A percentile compares a stretch with the other conserved stretches of the same genome.
Evolutionary conservation across 805 yeast genomes (phyloP).

Genomic region (Saturnispora dispora): DNA sequence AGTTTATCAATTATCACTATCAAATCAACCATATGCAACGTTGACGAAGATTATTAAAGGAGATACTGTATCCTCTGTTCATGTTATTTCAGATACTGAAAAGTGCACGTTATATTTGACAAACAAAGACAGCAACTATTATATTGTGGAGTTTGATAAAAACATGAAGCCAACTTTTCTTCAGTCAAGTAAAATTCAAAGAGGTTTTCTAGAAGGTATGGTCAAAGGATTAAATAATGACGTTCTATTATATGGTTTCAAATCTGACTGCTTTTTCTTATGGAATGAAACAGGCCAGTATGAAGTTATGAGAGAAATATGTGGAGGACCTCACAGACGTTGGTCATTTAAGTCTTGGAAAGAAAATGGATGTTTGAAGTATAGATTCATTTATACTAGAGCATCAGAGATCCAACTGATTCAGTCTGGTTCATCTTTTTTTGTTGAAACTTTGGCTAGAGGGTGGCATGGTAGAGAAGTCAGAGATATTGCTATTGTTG

Average conservation of each 20-base stretch:
- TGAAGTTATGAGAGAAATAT: slow-evolving; percentile 59
- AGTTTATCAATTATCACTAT: slow-evolving; percentile 34
- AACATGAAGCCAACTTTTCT: slow-evolving; percentile 7
- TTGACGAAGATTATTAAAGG: slow-evolving; percentile 51
- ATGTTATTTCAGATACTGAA: slow-evolving; percentile 24
- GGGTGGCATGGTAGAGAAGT: slow-evolving; percentile 94
- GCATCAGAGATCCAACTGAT: slow-evolving; percentile 40
- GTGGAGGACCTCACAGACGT: slow-evolving; percentile 88
- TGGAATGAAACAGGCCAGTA: slow-evolving; percentile 75
- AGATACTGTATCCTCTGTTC: slow-evolving; percentile 57
- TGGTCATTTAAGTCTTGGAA: slow-evolving; percentile 48
- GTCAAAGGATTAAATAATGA: slow-evolving; percentile 31
- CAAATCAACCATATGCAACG: slow-evolving; percentile 18
- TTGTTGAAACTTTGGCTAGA: slow-evolving; percentile 30
- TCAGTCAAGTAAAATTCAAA: slow-evolving; percentile 50
- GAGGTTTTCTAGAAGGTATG: slow-evolving; percentile 79
- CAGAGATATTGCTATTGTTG: slow-evolving; percentile 56
- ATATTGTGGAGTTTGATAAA: slow-evolving; percentile 28
- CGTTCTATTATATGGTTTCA: slow-evolving; percentile 71
- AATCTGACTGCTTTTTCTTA: slow-evolving; percentile 64
- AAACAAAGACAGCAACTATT: slow-evolving; percentile 59
- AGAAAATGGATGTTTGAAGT: slow-evolving; percentile 20
- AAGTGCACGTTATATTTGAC: slow-evolving; percentile 33
- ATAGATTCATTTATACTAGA: slow-evolving; percentile 50
- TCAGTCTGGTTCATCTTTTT: slow-evolving; percentile 18